Evolutionary conservation across 192 early-diverging fungal genomes (phyloP).

Genomic region (Entophlyctis helioformis): DNA sequence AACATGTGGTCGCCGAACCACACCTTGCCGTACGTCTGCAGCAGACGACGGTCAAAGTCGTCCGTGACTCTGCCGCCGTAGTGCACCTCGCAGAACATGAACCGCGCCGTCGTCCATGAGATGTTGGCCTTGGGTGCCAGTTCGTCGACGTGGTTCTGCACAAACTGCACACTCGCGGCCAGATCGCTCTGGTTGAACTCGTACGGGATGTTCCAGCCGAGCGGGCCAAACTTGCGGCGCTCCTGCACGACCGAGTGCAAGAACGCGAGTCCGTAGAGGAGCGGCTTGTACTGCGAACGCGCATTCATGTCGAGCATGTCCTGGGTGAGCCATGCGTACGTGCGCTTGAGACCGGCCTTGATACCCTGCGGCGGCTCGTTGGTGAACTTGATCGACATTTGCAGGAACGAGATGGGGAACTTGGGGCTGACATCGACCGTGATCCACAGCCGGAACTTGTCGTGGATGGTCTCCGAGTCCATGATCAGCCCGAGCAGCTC

Average conservation of each 20-base stretch:
- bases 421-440: slow-evolving; percentile 45
- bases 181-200: slow-evolving; percentile 60
- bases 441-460: slow-evolving; percentile 58
- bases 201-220: slow-evolving; percentile 61
- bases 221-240: slow-evolving; percentile 50
- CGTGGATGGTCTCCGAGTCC: slow-evolving; percentile 44
- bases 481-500: slow-evolving; percentile 41
- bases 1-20: slow-evolving; percentile 66
- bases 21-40: slow-evolving; percentile 49
- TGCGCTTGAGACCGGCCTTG: slow-evolving; percentile 53
- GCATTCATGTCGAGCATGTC: slow-evolving; percentile 57
- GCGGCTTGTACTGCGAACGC: slow-evolving; percentile 52
- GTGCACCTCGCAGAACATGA: slow-evolving; percentile 61
- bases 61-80: slow-evolving; percentile 56
- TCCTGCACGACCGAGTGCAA: slow-evolving; percentile 58
- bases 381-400: slow-evolving; percentile 55
- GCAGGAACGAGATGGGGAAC: slow-evolving; percentile 56
- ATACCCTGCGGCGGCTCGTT: slow-evolving; percentile 58
- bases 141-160: slow-evolving; percentile 59
- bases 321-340: slow-evolving; percentile 56
- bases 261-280: slow-evolving; percentile 50
- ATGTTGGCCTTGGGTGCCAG: slow-evolving; percentile 47
- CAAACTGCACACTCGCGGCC: slow-evolving; percentile 52
- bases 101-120: slow-evolving; percentile 47
- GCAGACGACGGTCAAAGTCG: slow-evolving; percentile 45